Conservation (phyloP, 305 asterid genomes). For the Fraxinus velutina region DNA sequence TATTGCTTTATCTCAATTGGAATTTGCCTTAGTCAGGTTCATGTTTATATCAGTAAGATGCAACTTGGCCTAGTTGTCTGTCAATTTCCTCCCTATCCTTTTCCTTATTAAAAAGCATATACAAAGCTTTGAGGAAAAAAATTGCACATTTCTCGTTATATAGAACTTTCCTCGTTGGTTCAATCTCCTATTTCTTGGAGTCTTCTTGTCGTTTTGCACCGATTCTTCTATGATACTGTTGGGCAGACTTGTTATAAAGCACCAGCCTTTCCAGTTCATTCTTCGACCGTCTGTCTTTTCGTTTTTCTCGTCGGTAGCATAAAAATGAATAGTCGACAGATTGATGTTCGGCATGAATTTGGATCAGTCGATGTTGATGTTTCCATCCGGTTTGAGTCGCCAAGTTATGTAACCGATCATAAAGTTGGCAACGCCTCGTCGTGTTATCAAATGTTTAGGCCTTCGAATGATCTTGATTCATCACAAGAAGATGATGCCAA, state of each 20-base stretch:
- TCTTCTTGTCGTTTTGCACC: slow-evolving; percentile 1
- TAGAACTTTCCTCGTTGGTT: slow-evolving; percentile 18
- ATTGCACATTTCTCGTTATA: slow-evolving; percentile 20
- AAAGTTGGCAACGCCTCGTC: neutral
- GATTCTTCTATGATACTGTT: neutral
- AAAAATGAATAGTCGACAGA: slow-evolving; percentile 24
- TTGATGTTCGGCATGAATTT: neutral
- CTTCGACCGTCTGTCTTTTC: neutral
- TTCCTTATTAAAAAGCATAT: neutral
- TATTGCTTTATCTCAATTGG: neutral
- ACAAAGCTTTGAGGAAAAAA: slow-evolving; percentile 14
- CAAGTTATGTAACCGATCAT: neutral
- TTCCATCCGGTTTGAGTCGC: neutral
- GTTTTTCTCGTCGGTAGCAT: neutral
- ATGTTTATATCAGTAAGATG: neutral
- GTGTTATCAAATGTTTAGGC: neutral
- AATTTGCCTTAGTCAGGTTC: neutral
- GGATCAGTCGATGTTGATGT: neutral
- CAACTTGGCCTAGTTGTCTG: neutral
- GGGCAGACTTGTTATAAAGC: neutral
- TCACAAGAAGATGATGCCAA: neutral
- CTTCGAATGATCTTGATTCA: neutral
- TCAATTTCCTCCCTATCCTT: slow-evolving; percentile 6
- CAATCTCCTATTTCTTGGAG: slow-evolving; percentile 21
- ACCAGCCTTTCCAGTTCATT: neutral